Evolutionary conservation across 495 filamentous ascomycete species (phyloP).

Genomic region (Penicillium soppii): DNA sequence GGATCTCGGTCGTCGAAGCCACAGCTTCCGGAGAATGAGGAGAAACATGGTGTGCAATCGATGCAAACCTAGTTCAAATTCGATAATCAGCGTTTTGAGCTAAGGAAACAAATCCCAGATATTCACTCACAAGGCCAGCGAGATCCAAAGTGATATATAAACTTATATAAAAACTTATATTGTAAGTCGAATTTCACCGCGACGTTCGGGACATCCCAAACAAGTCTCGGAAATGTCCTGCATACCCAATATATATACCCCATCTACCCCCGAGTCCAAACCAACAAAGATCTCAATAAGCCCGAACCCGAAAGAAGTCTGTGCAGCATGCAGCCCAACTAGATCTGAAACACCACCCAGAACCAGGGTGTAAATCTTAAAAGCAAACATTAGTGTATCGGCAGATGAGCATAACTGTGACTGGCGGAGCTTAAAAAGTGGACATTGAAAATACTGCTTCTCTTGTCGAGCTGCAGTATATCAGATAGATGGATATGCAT

Average conservation of each 20-base stretch:
- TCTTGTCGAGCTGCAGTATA: background rate
- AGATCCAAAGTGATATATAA: no score
- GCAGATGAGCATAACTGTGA: background rate
- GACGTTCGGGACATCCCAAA: no score
- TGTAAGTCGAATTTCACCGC: no score
- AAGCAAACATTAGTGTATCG: background rate
- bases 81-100: no score
- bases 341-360: constrained; percentile 5
- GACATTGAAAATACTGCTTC: background rate
- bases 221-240: no score
- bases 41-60: constrained; percentile 9
- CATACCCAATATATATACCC: background rate
- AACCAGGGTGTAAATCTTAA: background rate
- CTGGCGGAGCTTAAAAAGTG: background rate
- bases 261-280: background rate
- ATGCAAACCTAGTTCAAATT: background rate
- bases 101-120: background rate
- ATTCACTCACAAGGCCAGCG: no score
- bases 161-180: no score
- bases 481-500: background rate
- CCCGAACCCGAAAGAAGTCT: background rate
- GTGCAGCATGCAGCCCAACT: background rate
- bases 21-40: constrained; percentile 5
- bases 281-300: background rate
- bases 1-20: constrained; percentile 3